phyloP scores from a whole-genome alignment of 371 early-diverging fungal species.

The Cokeromyces recurvatus region DNA sequence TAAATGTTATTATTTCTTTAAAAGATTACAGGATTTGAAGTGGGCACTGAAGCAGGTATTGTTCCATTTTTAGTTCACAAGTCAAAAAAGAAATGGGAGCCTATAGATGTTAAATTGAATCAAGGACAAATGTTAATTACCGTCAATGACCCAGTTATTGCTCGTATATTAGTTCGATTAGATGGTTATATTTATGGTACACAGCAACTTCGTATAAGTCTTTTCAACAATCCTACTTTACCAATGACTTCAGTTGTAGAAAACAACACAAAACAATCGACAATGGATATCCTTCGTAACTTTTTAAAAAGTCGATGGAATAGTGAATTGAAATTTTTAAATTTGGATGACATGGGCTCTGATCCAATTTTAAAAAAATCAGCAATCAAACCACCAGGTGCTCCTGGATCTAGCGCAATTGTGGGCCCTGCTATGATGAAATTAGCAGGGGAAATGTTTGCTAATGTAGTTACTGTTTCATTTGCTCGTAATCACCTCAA shows the following conservation, averaged over 20 bases:
- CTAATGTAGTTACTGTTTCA: conserved; percentile 48
- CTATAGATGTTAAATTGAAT: conserved; percentile 28
- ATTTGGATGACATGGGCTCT: conserved; percentile 45
- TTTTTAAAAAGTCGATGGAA: conserved; percentile 50
- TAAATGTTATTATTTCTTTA: too few species aligned
- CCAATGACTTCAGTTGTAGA: conserved; percentile 12
- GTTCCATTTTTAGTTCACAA: conserved; percentile 34
- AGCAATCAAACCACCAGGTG: conserved; percentile 43
- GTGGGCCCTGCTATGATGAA: conserved; percentile 64
- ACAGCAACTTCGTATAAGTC: conserved; percentile 23
- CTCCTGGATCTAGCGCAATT: conserved; percentile 32
- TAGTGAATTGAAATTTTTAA: conserved; percentile 33
- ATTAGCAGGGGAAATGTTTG: conserved; percentile 55
- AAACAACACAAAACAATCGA: conserved; percentile 18
- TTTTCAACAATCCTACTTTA: conserved; percentile 13
- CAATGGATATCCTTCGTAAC: conserved; percentile 36
- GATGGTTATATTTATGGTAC: conserved; percentile 44
- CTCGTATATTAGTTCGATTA: conserved; percentile 32
- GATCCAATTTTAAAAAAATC: conserved; percentile 49
- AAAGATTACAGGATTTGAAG: conserved; percentile 34
- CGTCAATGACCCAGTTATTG: conserved; percentile 30
- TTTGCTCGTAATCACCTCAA: conserved; percentile 46
- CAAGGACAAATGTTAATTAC: conserved; percentile 30
- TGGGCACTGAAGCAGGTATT: conserved; percentile 30
- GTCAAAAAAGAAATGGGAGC: conserved; percentile 39